A percentile compares a stretch with the other conserved stretches of the same genome.
phyloP scores from a whole-genome alignment of 2,329 filamentous ascomycete species.

The Akanthomyces muscarius region DNA sequence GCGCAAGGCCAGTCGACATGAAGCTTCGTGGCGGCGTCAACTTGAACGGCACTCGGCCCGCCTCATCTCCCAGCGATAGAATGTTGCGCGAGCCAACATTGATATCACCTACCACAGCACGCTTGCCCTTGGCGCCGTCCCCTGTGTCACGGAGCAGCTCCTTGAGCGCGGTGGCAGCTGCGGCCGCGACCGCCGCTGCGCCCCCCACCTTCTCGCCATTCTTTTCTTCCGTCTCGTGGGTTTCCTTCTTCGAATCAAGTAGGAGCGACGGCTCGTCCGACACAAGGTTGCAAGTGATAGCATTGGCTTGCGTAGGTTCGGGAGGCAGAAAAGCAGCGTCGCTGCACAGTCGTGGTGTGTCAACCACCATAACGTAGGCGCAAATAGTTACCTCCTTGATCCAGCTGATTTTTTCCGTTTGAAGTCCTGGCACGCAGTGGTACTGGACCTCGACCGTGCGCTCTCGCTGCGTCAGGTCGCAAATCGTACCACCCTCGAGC shows the following conservation, averaged over 20 bases:
- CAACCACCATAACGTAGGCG: constrained; percentile 87
- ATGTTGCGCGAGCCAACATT: constrained; percentile 49
- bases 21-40: constrained; percentile 44
- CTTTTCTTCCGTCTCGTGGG: constrained; percentile 37
- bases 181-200: constrained; percentile 1
- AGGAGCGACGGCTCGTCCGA: constrained; percentile 34
- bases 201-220: neutral
- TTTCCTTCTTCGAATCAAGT: neutral
- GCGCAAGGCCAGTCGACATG: constrained; percentile 24
- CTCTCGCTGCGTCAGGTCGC: constrained; percentile 78
- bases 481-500: constrained; percentile 73
- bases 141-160: constrained; percentile 16
- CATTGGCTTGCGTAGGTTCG: constrained; percentile 69
- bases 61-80: constrained; percentile 43
- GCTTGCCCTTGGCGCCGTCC: constrained; percentile 29
- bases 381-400: constrained; percentile 93
- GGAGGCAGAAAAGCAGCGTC: constrained; percentile 84
- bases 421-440: constrained; percentile 71
- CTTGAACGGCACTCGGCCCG: constrained; percentile 43
- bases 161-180: constrained; percentile 5
- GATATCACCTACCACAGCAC: constrained; percentile 49
- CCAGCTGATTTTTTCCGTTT: constrained; percentile 75
- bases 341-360: constrained; percentile 82
- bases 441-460: constrained; percentile 81
- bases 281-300: constrained; percentile 72